Evolutionary conservation across 371 early-diverging fungal genomes (phyloP).

Genomic region (Lichtheimia ramosa): DNA sequence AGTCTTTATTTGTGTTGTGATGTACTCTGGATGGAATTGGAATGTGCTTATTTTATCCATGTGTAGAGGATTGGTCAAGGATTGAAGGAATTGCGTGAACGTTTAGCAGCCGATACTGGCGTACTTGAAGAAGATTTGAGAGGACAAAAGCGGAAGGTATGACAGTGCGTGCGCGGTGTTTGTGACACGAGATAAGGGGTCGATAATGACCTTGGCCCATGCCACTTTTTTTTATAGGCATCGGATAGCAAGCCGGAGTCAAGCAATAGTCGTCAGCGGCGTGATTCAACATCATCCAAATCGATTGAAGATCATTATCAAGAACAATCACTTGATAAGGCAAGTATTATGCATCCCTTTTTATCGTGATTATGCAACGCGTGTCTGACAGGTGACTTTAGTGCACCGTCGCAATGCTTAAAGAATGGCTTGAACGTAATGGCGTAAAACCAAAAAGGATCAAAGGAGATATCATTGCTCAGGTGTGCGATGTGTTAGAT

Average conservation of each 20-base stretch:
- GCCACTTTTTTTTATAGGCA: conserved; percentile 4
- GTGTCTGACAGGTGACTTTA: background rate
- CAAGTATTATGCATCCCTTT: background rate
- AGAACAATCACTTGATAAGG: conserved; percentile 9
- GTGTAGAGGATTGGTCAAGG: no score
- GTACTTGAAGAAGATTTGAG: background rate
- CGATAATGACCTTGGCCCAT: conserved; percentile 8
- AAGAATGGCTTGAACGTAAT: conserved; percentile 44
- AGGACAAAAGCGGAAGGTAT: conserved; percentile 6
- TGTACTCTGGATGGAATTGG: conserved; percentile 12
- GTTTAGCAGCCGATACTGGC: background rate
- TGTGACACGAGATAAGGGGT: conserved; percentile 3
- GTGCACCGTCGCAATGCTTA: conserved; percentile 53
- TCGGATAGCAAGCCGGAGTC: background rate
- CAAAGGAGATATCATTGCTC: conserved; percentile 55
- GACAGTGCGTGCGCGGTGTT: background rate
- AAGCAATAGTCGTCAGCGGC: background rate
- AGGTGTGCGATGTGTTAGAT: conserved; percentile 25
- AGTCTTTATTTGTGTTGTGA: background rate
- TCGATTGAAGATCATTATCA: conserved; percentile 13
- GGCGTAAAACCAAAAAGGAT: conserved; percentile 32
- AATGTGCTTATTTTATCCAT: background rate
- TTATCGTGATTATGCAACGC: background rate
- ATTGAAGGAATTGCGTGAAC: background rate
- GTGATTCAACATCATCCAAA: background rate